Conservation (phyloP, 176 grass and related monocot genomes). For the Rhynchospora tenuis region DNA sequence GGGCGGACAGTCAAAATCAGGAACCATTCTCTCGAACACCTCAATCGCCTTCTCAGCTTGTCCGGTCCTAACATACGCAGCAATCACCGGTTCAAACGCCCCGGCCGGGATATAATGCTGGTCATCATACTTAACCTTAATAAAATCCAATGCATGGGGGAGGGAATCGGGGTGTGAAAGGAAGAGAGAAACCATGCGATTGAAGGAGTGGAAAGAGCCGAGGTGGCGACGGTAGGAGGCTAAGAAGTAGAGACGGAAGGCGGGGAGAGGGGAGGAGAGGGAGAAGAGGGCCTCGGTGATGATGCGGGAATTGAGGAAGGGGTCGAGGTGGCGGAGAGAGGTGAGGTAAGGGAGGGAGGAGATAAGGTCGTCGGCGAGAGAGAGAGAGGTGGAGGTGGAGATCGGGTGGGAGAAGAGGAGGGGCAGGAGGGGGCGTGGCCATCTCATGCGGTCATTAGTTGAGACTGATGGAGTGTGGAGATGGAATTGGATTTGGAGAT, state of each 20-base stretch:
- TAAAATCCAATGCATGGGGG: constrained; percentile 41
- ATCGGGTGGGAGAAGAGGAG: constrained; percentile 3
- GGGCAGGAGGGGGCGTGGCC: constrained; percentile 41
- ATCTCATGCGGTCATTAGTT: constrained; percentile 86
- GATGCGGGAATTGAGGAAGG: constrained; percentile 32
- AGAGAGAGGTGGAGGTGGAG: constrained; percentile 16
- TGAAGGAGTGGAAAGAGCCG: constrained; percentile 32
- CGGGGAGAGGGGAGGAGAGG: constrained; percentile 51
- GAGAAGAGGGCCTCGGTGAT: constrained; percentile 29
- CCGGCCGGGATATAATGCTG: constrained; percentile 12
- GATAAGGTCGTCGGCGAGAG: constrained; percentile 40
- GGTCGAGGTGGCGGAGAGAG: constrained; percentile 49
- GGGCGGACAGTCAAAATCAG: constrained; percentile 59
- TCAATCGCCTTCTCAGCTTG: constrained; percentile 46
- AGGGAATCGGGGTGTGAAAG: constrained; percentile 30
- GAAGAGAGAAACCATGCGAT: constrained; percentile 40
- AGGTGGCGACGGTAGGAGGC: constrained; percentile 45
- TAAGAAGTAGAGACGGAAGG: constrained; percentile 53
- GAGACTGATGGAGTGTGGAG: neutral
- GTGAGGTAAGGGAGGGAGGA: constrained; percentile 25
- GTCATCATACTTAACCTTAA: constrained; percentile 31
- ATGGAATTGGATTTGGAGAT: too few relatives aligned
- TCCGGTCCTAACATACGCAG: constrained; percentile 45
- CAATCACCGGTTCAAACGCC: constrained; percentile 53
- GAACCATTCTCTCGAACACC: constrained; percentile 57